Conservation (phyloP, 345 rosid species). For the Salix arbutifolia region DNA sequence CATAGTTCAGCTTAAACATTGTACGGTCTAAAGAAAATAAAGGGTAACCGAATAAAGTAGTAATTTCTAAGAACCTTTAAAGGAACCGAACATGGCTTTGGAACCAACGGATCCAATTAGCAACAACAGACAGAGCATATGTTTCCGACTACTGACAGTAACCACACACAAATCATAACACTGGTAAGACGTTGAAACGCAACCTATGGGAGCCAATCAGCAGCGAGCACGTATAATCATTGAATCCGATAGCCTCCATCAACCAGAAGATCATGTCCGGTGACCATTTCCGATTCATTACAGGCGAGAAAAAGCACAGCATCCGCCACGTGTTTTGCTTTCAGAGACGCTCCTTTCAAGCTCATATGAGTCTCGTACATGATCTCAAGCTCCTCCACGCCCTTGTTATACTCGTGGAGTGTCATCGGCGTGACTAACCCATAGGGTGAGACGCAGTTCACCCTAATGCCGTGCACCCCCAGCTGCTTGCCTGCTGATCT, state of each 20-base stretch:
- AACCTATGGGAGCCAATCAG: no score
- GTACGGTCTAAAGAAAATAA: no score
- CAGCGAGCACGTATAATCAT: no score
- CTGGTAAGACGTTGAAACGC: no score
- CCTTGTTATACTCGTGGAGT: background rate
- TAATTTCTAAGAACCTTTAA: no score
- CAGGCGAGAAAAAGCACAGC: slow-evolving; percentile 40
- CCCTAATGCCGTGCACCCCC: slow-evolving; percentile 43
- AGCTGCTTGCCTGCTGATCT: slow-evolving; percentile 38
- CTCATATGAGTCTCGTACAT: background rate
- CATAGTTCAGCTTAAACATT: no score
- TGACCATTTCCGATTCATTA: slow-evolving; percentile 30
- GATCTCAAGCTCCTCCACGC: slow-evolving; percentile 19
- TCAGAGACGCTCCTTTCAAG: slow-evolving; percentile 29
- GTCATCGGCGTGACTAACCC: slow-evolving; percentile 31
- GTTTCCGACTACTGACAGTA: no score
- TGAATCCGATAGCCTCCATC: slow-evolving; percentile 26
- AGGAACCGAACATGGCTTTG: no score
- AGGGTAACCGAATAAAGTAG: no score
- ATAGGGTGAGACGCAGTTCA: slow-evolving; percentile 40
- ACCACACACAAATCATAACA: no score
- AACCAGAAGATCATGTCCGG: slow-evolving; percentile 33
- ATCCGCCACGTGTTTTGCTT: slow-evolving; percentile 30
- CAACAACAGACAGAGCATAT: no score
- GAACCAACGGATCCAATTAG: no score